Evolutionary conservation across 441 rosid genomes (phyloP).

Genomic region (Brassica hybrid): DNA sequence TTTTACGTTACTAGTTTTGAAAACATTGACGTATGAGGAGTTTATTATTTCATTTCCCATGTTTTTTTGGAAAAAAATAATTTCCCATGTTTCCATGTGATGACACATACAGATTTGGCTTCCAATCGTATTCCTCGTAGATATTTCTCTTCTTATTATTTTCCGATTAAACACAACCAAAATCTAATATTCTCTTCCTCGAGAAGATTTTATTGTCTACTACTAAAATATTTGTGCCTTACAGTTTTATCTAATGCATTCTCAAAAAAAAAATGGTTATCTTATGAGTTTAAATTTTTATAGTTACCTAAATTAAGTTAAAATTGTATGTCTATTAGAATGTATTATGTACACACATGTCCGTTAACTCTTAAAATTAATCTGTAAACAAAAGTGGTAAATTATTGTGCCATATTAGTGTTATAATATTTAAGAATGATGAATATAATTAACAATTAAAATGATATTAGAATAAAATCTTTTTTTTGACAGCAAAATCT

Average conservation of each 20-base stretch:
- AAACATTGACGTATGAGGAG: not conserved
- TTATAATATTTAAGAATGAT: not conserved
- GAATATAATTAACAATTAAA: not conserved
- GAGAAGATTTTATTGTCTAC: slow-evolving; percentile 26
- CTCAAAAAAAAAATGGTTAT: not conserved
- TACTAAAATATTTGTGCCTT: not conserved
- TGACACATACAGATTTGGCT: slow-evolving; percentile 27
- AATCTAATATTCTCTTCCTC: slow-evolving; percentile 27
- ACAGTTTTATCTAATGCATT: not conserved
- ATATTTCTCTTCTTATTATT: slow-evolving; percentile 14
- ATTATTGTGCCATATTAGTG: not conserved
- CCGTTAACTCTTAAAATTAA: not conserved
- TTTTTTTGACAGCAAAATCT: too few relatives aligned
- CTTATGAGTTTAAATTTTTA: not conserved
- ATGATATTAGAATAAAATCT: not conserved
- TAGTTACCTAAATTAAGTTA: not conserved
- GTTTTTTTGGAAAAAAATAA: slow-evolving; percentile 2
- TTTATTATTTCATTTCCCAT: slow-evolving; percentile 38
- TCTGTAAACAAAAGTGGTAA: not conserved
- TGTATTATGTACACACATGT: not conserved
- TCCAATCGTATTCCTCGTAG: slow-evolving; percentile 18
- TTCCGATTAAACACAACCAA: slow-evolving; percentile 14
- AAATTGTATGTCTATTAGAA: not conserved
- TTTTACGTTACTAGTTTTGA: not conserved
- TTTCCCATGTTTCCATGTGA: slow-evolving; percentile 49